Percentiles rank a stretch among this genome's conserved stretches.
Evolutionary conservation across 1,139 yeast genomes (phyloP).

Genomic region (Candida albicans): DNA sequence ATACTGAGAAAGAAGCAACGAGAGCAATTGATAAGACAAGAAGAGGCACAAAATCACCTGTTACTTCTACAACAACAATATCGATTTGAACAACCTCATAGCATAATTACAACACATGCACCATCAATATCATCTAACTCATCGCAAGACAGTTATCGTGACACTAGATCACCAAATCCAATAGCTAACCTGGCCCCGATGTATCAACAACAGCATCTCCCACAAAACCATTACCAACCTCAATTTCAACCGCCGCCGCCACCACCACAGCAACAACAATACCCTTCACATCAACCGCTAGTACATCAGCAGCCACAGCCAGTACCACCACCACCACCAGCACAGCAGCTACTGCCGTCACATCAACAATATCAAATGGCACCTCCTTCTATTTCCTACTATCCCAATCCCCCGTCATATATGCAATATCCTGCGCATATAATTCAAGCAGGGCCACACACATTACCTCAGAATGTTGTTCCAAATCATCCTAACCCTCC

Average conservation of each 20-base stretch:
- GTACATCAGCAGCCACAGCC: constrained; percentile 1
- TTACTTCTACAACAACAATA: constrained; percentile 3
- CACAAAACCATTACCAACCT: neutral
- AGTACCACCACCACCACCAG: constrained; percentile 4
- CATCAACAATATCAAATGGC: constrained; percentile 1
- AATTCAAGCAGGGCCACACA: neutral
- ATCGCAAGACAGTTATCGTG: too few species aligned
- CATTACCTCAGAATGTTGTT: neutral
- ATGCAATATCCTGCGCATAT: neutral
- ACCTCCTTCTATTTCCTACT: neutral
- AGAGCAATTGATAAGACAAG: constrained; percentile 6
- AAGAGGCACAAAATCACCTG: constrained; percentile 1
- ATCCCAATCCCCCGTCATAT: constrained; percentile 1
- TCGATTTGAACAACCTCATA: neutral
- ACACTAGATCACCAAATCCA: too few species aligned
- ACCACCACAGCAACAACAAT: constrained; percentile 8
- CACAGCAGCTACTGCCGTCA: constrained; percentile 4
- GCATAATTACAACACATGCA: constrained; percentile 1
- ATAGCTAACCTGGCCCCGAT: too few species aligned
- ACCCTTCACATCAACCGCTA: constrained; percentile 1
- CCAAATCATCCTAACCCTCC: constrained; percentile 5
- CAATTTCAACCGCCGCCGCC: neutral
- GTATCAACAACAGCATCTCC: too few species aligned
- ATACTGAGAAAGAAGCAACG: constrained; percentile 23
- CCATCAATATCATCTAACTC: constrained; percentile 1